Conservation (phyloP, 371 early-diverging fungal genomes). For the Lichtheimia hyalospora region DNA sequence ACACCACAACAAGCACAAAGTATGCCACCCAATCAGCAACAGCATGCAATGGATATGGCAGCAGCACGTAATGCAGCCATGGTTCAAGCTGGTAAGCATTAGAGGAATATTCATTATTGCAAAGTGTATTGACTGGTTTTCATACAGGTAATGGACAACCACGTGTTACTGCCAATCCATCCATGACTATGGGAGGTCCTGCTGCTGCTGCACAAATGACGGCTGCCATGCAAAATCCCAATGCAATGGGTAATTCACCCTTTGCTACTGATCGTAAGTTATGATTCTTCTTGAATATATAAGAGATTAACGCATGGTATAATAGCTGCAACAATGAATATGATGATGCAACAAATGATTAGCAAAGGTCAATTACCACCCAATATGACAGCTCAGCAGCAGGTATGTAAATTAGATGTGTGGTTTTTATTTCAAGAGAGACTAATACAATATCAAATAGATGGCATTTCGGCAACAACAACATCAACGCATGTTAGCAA, state of each 20-base stretch:
- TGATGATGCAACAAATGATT: conserved; percentile 45
- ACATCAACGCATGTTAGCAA: no score
- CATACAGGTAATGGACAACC: conserved; percentile 23
- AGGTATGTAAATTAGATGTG: neutral
- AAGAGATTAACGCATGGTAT: no score
- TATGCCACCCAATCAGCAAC: conserved; percentile 7
- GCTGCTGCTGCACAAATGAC: conserved; percentile 35
- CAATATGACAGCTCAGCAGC: conserved; percentile 31
- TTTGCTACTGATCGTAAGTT: conserved; percentile 32
- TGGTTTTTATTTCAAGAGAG: no score
- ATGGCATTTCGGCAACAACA: conserved; percentile 16
- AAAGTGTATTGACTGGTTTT: no score
- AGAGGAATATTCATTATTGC: no score
- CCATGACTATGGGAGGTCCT: conserved; percentile 17
- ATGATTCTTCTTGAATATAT: no score
- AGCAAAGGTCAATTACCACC: conserved; percentile 33
- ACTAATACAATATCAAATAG: neutral
- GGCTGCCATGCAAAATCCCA: conserved; percentile 35
- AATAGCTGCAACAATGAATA: conserved; percentile 17
- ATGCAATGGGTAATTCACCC: conserved; percentile 7
- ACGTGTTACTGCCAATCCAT: conserved; percentile 20
- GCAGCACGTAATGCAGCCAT: conserved; percentile 17
- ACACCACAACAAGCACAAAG: no score
- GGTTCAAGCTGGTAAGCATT: conserved; percentile 21
- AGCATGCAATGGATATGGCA: conserved; percentile 20